These are phyloP conservation scores for Fusarium dimerum DNA, from an alignment of 2,329 filamentous ascomycete species.

Conservation along the genomic window DNA sequence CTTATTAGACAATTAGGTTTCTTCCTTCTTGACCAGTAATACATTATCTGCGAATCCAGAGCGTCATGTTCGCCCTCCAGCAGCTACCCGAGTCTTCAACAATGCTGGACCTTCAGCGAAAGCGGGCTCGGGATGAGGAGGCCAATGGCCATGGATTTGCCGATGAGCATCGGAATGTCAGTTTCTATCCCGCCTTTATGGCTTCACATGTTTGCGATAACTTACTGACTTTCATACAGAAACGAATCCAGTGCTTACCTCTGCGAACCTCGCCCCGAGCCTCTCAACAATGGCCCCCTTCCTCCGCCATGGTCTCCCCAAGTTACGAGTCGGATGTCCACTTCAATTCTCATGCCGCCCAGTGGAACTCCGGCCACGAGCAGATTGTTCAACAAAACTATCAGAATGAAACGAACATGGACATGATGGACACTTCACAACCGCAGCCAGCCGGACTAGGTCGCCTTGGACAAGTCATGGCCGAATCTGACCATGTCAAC, in stretches of 20 bases:
- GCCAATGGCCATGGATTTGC: conserved; percentile 39
- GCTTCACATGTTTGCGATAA: neutral
- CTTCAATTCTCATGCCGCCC: conserved; percentile 33
- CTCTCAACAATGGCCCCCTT: conserved; percentile 31
- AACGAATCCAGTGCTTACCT: conserved; percentile 56
- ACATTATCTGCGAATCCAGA: conserved; percentile 2
- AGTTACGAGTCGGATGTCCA: conserved; percentile 43
- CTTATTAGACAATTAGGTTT: conserved; percentile 4
- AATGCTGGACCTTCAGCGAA: conserved; percentile 40
- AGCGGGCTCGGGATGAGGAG: conserved; percentile 48
- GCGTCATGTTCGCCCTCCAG: conserved; percentile 41
- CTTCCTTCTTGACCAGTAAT: conserved; percentile 2
- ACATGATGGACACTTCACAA: conserved; percentile 49
- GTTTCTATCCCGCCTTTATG: conserved; percentile 17
- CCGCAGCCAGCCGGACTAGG: conserved; percentile 11
- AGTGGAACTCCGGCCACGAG: conserved; percentile 33
- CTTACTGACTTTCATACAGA: conserved; percentile 39
- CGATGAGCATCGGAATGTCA: conserved; percentile 52
- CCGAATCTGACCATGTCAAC: conserved; percentile 30
- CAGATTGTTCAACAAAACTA: conserved; percentile 7
- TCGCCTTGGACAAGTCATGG: conserved; percentile 12
- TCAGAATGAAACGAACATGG: conserved; percentile 45
- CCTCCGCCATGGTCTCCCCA: conserved; percentile 40
- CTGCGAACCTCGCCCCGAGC: conserved; percentile 46
- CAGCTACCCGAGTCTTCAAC: conserved; percentile 30